These are phyloP conservation scores for Huntiella moniliformis DNA, from an alignment of 2,329 filamentous ascomycete genomes.

Conservation along the genomic window DNA sequence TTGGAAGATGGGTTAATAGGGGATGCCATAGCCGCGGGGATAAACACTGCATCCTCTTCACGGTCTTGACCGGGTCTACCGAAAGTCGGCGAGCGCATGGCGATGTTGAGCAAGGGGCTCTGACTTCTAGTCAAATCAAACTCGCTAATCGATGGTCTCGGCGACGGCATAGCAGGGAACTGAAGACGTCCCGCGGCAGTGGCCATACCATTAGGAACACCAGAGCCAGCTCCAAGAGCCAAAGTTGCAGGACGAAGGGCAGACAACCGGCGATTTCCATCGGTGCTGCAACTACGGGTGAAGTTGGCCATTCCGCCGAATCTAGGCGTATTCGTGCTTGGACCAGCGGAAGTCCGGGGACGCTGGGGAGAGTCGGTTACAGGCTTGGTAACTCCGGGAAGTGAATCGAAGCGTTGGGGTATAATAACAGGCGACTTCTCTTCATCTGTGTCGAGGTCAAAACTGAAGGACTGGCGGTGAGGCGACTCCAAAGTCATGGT, in stretches of 20 bases:
- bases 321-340: neutral
- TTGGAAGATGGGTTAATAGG: neutral
- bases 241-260: conserved; percentile 8
- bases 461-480: conserved; percentile 28
- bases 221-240: conserved; percentile 1
- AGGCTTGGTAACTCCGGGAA: too few relatives aligned
- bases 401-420: too few relatives aligned
- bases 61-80: neutral
- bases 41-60: neutral
- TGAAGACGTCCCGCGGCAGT: conserved; percentile 5
- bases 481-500: conserved; percentile 28
- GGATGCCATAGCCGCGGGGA: conserved; percentile 1
- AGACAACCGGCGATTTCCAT: conserved; percentile 3
- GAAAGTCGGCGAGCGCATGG: conserved; percentile 8
- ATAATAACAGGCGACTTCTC: neutral
- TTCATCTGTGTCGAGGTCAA: conserved; percentile 20
- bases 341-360: conserved; percentile 8
- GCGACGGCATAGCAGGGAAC: neutral
- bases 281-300: neutral
- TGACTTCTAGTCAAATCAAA: conserved; percentile 2
- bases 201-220: neutral
- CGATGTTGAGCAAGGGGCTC: conserved; percentile 5
- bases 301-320: neutral
- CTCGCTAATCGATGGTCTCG: neutral
- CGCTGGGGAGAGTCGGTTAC: conserved; percentile 2